Evolutionary conservation across 352 stramenopile genomes (phyloP).

Genomic region (Phytophthora rubi): DNA sequence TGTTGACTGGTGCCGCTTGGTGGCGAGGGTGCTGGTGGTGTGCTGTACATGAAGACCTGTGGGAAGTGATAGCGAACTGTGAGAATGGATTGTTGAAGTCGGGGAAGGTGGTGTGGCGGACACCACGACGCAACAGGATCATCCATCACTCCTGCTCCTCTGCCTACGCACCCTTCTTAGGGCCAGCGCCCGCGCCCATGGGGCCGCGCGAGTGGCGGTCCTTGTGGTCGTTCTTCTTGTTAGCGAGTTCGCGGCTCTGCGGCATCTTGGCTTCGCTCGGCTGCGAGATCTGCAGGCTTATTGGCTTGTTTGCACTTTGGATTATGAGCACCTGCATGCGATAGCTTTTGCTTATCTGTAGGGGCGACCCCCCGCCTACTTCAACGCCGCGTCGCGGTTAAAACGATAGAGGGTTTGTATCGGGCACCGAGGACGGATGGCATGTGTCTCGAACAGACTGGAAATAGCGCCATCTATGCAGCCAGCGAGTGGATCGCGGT

Average conservation of each 20-base stretch:
- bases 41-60: slow-evolving; percentile 5
- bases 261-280: slow-evolving; percentile 52
- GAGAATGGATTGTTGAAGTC: slow-evolving; percentile 9
- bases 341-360: not conserved
- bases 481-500: not conserved
- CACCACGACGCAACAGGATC: not conserved
- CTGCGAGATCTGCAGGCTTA: slow-evolving; percentile 9
- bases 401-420: slow-evolving; percentile 18
- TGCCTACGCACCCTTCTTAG: slow-evolving; percentile 65
- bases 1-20: slow-evolving; percentile 13
- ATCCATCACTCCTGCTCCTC: slow-evolving; percentile 13
- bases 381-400: not conserved
- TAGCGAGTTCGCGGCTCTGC: slow-evolving; percentile 76
- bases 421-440: slow-evolving; percentile 14
- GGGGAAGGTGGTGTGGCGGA: not conserved
- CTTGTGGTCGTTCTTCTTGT: slow-evolving; percentile 90
- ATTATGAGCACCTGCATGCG: slow-evolving; percentile 14
- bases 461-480: slow-evolving; percentile 13
- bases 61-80: not conserved
- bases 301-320: slow-evolving; percentile 30
- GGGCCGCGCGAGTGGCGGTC: slow-evolving; percentile 80
- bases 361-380: slow-evolving; percentile 18
- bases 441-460: slow-evolving; percentile 9
- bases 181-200: slow-evolving; percentile 45
- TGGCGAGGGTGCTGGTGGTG: not conserved